Evolutionary conservation across 2,329 filamentous ascomycete genomes (phyloP).

Genomic region (Colletotrichum lini): DNA sequence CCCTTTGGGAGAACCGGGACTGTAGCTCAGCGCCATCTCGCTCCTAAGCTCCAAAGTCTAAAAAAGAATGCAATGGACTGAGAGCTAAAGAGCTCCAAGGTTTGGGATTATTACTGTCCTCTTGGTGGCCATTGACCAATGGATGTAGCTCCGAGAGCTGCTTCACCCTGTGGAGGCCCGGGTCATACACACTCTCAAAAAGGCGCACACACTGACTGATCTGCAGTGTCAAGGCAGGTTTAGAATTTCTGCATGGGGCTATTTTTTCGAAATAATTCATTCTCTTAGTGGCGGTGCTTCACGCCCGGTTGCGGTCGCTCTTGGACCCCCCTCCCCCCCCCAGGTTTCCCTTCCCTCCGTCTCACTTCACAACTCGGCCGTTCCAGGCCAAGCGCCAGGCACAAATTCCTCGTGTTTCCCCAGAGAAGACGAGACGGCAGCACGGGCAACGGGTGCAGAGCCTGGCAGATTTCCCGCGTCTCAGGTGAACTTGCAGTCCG

Average conservation of each 20-base stretch:
- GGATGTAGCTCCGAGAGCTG: background rate
- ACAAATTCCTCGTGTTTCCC: slow-evolving; percentile 13
- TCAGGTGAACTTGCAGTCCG: slow-evolving; percentile 45
- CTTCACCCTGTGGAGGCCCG: slow-evolving; percentile 9
- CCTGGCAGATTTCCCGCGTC: slow-evolving; percentile 1
- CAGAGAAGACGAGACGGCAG: background rate
- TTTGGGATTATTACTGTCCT: background rate
- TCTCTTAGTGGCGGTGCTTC: too few relatives aligned
- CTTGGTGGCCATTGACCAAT: slow-evolving; percentile 30
- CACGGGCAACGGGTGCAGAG: background rate
- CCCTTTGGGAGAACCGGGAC: too few relatives aligned
- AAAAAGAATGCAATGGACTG: slow-evolving; percentile 3
- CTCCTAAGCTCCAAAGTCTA: slow-evolving; percentile 3
- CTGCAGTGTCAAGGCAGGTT: background rate
- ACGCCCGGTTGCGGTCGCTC: background rate
- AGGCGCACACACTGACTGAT: slow-evolving; percentile 5
- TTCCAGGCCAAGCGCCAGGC: slow-evolving; percentile 28
- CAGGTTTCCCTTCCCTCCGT: background rate
- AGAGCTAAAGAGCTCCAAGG: background rate
- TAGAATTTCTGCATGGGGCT: background rate
- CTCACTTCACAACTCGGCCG: slow-evolving; percentile 2
- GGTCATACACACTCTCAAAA: background rate
- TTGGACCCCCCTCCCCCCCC: slow-evolving; percentile 8
- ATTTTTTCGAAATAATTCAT: background rate
- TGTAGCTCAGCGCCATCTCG: too few relatives aligned